Base-by-base conservation (phyloP, 1,139 yeast species). In the Barnettozyma hawaiiensis region DNA sequence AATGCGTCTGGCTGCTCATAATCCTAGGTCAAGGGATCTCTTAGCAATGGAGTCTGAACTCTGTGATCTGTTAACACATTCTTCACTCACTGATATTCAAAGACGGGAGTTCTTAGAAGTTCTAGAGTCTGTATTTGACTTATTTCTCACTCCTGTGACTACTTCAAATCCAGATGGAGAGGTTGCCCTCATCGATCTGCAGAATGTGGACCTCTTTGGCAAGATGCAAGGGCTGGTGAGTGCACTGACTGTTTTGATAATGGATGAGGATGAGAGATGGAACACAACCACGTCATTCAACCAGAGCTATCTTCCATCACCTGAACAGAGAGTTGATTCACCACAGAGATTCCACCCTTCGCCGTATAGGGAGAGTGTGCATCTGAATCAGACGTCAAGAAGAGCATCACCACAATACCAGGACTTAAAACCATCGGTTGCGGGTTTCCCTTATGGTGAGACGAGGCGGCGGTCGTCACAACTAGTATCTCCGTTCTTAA, bases 191-290 rank as follows among this genome's bases (percentile, higher is more conserved):
- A 57, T 61, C 7, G 65, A 61, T 34, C 35, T 52, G 0, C 54
- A 59, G 1, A 51, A 58, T 11, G 40, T 56, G 8, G 47, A 48
- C 6, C 40, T 60, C 5, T 57, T 55, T 37, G 49, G 57, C 12
- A 53, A 52, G 40, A 54, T 62, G 52, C 67, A 62, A 41, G 49
- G 46, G 10, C 42, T 62, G 21, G 58, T 63, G 1, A 48, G 56
- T 27, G 44, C 63, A 0, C 38, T 63, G 31, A 59, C 64, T 2
- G 49, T 58, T 12, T 44, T 63, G 37, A 54, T 61, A 9, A 55
- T 61, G 51, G 44, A 45, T 28, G 57, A 52, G 19, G 54, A 53
- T 7, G 52, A 52, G 45, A 45, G 32, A 35, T 23, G 14, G 23
- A 35, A 15, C 14, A 15, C 14, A 15, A 22, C 27, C 3, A n/a